These are phyloP conservation scores for Yamadazyma philogaea DNA, from an alignment of 805 yeast species.

Conservation along the genomic window DNA sequence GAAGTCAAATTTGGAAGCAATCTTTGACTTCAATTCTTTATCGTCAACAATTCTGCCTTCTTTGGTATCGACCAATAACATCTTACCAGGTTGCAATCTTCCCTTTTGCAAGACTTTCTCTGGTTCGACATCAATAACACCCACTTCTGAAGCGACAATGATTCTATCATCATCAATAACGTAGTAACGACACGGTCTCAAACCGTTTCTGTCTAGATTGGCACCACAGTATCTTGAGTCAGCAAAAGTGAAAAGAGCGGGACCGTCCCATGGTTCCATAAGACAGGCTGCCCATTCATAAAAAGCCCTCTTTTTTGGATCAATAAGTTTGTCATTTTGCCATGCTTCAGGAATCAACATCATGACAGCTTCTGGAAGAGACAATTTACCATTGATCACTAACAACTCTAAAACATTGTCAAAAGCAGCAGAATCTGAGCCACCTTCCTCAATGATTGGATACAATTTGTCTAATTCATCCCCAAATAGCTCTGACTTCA, in stretches of 20 bases:
- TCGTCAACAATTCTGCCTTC: constrained; percentile 93
- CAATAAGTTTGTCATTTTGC: constrained; percentile 86
- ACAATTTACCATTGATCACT: constrained; percentile 85
- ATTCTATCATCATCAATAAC: constrained; percentile 91
- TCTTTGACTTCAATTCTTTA: constrained; percentile 75
- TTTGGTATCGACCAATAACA: constrained; percentile 91
- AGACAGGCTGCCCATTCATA: constrained; percentile 99
- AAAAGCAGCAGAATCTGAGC: constrained; percentile 96
- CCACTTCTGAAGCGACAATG: constrained; percentile 98
- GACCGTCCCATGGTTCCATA: constrained; percentile 99
- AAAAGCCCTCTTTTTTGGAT: constrained; percentile 88
- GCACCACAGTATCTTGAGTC: constrained; percentile 99
- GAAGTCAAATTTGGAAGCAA: constrained; percentile 83
- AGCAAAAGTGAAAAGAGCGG: constrained; percentile 93
- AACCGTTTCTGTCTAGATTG: constrained; percentile 92
- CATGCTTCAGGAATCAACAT: constrained; percentile 96
- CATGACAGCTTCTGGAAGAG: constrained; percentile 97
- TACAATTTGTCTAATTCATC: constrained; percentile 87
- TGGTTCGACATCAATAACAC: constrained; percentile 88
- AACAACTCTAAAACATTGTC: constrained; percentile 92
- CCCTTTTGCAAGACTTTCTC: constrained; percentile 85
- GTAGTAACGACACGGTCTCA: constrained; percentile 97
- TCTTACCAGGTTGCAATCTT: constrained; percentile 91
- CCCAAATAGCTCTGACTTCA: constrained; percentile 83
- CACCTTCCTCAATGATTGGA: constrained; percentile 97